Percentiles rank a stretch among this genome's conserved stretches.
phyloP scores from a whole-genome alignment of 192 early-diverging fungal species.

The Entomortierella chlamydospora region DNA sequence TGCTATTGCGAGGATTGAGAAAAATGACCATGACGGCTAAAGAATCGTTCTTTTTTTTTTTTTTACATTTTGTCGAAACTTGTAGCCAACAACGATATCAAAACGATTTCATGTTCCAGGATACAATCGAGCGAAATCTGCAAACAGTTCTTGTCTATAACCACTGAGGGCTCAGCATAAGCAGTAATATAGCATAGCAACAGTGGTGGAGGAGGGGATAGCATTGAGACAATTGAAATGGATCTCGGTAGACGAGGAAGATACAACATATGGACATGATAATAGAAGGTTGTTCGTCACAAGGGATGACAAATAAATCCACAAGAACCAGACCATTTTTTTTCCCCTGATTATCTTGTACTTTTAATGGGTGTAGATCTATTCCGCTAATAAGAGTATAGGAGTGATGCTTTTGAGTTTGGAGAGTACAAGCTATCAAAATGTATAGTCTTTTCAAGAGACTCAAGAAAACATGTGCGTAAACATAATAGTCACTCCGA shows the following conservation, averaged over 20 bases:
- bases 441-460: too few species aligned
- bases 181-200: neutral
- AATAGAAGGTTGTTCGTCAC: neutral
- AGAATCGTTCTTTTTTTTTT: neutral
- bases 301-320: too few species aligned
- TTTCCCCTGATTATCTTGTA: too few species aligned
- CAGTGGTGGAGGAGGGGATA: too few species aligned
- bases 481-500: slow-evolving; percentile 54
- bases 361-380: too few species aligned
- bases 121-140: slow-evolving; percentile 54
- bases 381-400: too few species aligned
- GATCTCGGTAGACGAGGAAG: too few species aligned
- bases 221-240: too few species aligned
- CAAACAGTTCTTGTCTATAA: slow-evolving; percentile 49
- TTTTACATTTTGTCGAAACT: neutral
- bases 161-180: slow-evolving; percentile 31
- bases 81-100: slow-evolving; percentile 53
- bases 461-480: slow-evolving; percentile 43
- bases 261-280: neutral
- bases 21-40: neutral
- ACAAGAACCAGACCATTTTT: too few species aligned
- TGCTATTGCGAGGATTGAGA: too few species aligned
- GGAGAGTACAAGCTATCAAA: too few species aligned
- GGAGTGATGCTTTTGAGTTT: too few species aligned
- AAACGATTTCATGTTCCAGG: slow-evolving; percentile 54